phyloP scores from a whole-genome alignment of 345 rosid species.

The Aegle marmelos region DNA sequence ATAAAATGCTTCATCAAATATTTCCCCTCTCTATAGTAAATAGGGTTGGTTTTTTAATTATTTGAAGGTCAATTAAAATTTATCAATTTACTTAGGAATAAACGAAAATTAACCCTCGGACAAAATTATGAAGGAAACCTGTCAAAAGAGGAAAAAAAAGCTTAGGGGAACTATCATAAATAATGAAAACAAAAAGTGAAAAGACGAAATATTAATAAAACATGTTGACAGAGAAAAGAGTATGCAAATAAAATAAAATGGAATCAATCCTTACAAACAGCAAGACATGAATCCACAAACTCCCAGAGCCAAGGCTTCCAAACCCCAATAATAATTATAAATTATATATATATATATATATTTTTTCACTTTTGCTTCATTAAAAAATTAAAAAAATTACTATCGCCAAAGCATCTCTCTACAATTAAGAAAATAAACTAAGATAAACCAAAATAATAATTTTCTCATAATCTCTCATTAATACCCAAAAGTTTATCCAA shows the following conservation, averaged over 20 bases:
- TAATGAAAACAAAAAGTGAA: not conserved
- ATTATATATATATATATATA: not conserved
- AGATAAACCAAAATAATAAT: not conserved
- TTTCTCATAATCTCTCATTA: not conserved
- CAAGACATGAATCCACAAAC: not conserved
- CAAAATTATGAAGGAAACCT: not conserved
- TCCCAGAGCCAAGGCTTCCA: not conserved
- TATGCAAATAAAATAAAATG: not conserved
- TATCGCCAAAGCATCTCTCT: too few relatives aligned
- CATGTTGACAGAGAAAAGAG: not conserved
- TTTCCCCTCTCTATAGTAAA: too few relatives aligned
- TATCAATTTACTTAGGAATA: too few relatives aligned
- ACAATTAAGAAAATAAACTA: not conserved
- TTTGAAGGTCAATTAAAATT: too few relatives aligned
- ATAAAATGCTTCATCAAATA: too few relatives aligned
- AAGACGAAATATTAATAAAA: not conserved
- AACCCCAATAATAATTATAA: not conserved
- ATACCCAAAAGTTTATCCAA: not conserved
- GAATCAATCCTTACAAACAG: not conserved
- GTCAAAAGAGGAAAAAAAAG: not conserved
- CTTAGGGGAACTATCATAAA: not conserved
- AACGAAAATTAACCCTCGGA: too few relatives aligned
- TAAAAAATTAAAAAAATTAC: too few relatives aligned
- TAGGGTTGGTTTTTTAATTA: too few relatives aligned
- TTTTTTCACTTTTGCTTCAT: not conserved